Evolutionary conservation across 768 basidiomycete genomes (phyloP), one percentile per base, ranked within the genome.

Genomic region (Hericium coralloides): DNA sequence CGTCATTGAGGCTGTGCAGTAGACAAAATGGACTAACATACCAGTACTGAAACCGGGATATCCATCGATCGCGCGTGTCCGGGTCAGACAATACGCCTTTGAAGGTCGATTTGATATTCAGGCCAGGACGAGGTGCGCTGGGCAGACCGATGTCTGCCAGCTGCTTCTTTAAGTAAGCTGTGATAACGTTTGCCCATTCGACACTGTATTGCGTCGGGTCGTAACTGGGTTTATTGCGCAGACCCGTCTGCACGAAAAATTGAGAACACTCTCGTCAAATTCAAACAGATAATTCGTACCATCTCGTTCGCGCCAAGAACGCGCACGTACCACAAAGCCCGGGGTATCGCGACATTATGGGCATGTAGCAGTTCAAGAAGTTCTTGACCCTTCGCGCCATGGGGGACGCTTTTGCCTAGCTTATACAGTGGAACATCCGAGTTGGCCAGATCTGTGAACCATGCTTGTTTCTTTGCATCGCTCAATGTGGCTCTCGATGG

Each of bases 261-360:
- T 50, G 47, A 36, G 25, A 23, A 25, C 23, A 18, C 17, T 18
- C n/a, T 4, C 18, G 15, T 12, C 18, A 52, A 51, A 43, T 38
- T 36, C n/a, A 22, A n/a, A 22, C 48, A 52, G 51, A 36, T 59
- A 1, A 22, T n/a, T 58, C 73, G 49, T 66, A 90, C 89, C 51
- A 87, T 89, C 70, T 94, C 92, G 63, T 92, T 92, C 18, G 86
- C 89, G 23, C 92, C 92, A 63, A 92, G 82, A 3, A 92, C 89
- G 18, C 91, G 80, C 25, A 93, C 74, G 66, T 92, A 89, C 92
- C 92, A 94, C 7, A 92, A 82, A 3, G 92, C 92, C 48, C 92
- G 79, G 1, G 86, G 78, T 37, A 91, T 86, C 6, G 85, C 86
- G 25, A 93, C 87, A 56, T 84, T 80, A 55, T 90, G 83, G 6